These are phyloP conservation scores for Hygrocybe coccinea DNA, from an alignment of 768 basidiomycete genomes.

Conservation along the genomic window DNA sequence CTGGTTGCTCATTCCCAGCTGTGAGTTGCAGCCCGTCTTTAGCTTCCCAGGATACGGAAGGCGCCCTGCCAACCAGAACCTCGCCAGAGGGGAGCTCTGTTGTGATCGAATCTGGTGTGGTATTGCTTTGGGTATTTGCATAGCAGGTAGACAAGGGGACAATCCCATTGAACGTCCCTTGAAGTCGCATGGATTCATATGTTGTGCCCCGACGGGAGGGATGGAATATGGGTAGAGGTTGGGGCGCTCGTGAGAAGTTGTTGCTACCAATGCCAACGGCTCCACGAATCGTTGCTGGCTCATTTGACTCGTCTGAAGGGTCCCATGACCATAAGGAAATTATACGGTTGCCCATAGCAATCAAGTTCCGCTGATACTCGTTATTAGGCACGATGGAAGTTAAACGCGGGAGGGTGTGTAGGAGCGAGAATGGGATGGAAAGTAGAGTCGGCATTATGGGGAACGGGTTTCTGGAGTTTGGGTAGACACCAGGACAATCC, in stretches of 20 bases:
- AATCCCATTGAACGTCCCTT: background rate
- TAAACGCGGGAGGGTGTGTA: background rate
- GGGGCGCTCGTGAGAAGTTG: background rate
- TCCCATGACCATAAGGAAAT: background rate
- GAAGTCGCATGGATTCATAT: background rate
- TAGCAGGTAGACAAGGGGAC: background rate
- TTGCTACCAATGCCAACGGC: background rate
- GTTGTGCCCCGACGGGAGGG: background rate
- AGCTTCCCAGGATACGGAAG: background rate
- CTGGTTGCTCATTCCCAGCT: background rate
- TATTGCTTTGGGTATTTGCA: background rate
- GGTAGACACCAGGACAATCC: conserved; percentile 1
- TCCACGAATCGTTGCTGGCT: background rate
- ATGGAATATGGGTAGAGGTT: background rate
- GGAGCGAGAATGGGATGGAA: background rate
- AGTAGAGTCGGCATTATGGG: background rate
- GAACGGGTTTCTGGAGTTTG: background rate
- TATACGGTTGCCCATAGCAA: background rate
- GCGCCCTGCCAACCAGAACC: background rate
- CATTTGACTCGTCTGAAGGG: background rate
- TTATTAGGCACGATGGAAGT: background rate
- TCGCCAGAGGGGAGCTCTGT: background rate
- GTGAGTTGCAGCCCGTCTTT: background rate
- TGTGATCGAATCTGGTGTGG: background rate
- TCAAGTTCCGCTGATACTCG: background rate